Base-by-base conservation (phyloP, 257 asterid genomes). In the Oldenlandia corymbosa region DNA sequence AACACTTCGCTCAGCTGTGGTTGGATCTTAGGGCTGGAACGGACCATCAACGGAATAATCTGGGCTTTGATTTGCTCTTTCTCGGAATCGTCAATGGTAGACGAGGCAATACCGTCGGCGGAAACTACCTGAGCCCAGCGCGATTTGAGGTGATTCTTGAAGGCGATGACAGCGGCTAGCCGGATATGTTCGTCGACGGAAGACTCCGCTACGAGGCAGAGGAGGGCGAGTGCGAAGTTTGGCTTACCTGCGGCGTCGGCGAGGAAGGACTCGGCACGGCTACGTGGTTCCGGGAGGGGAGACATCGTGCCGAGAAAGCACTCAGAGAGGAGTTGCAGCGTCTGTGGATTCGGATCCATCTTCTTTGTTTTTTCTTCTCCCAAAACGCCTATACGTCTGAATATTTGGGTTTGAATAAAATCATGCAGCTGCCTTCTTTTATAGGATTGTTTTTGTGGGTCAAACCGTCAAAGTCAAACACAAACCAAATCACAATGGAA, bases 1-100 rank as follows among this genome's bases (percentile, higher is more conserved):
- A 93, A 70, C 17, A 95, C 99, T 62, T 93, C 95, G 47, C 95
- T 84, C 0, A 85, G 78, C 97, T 87, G 97, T 1, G 94, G 82
- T 30, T 88, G 94, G 61, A 90, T 84, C 23, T 58, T 83, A 1
- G 95, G 84, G 24, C 85, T 43, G 1, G 91, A 72, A 45, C 62
- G 79, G n/a, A 92, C 78, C 91, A 87, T 92, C 39, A 89, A 74
- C 4, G 86, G 70, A 18, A 92, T 94, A 24, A 89, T 81, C 5
- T 87, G 68, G 21, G 82, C 69, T 55, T 87, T 92, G 64, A 92
- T 89, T 66, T 82, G 93, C 3, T 82, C 90, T 84, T 89, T 92
- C 62, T 89, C 99, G 20, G 72, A 49, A 52, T 85, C 95, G 0
- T 88, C 67, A 18, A 92, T 78, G 1, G 72, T 78, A 34, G 39